Conservation (phyloP, 139 green algal species). For the Chlamydomonas incerta region DNA sequence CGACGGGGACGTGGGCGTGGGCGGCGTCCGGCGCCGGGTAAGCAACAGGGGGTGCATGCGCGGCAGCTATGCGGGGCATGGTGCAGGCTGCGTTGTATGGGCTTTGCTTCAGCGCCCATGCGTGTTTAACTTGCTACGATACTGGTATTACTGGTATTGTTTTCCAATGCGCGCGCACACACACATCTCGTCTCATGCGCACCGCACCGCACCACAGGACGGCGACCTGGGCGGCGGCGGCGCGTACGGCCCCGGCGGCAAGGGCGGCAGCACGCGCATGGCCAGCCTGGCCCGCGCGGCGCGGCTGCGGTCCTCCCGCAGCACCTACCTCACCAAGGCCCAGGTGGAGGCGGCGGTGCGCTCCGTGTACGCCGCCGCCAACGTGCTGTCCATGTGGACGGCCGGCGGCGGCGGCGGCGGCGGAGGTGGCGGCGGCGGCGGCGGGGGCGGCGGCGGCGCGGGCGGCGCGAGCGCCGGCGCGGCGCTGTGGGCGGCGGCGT, state of each 20-base stretch:
- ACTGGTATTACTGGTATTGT: no score
- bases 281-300: background rate
- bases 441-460: background rate
- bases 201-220: background rate
- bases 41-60: no score
- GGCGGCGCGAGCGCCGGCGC: background rate
- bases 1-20: no score
- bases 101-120: no score
- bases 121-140: no score
- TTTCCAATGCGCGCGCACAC: no score
- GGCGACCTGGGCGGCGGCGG: background rate
- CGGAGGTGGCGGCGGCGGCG: background rate
- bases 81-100: no score
- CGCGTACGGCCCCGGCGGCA: background rate
- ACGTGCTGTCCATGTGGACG: background rate
- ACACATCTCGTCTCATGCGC: no score
- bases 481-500: no score
- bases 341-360: background rate
- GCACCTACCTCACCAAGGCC: constrained; percentile 2
- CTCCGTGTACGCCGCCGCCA: background rate
- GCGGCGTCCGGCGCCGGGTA: no score
- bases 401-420: background rate
- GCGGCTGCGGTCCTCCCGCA: background rate
- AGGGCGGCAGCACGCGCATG: background rate
- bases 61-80: no score